These are phyloP conservation scores for Cystoderma amianthinum DNA, from an alignment of 768 basidiomycete genomes.

Conservation along the genomic window DNA sequence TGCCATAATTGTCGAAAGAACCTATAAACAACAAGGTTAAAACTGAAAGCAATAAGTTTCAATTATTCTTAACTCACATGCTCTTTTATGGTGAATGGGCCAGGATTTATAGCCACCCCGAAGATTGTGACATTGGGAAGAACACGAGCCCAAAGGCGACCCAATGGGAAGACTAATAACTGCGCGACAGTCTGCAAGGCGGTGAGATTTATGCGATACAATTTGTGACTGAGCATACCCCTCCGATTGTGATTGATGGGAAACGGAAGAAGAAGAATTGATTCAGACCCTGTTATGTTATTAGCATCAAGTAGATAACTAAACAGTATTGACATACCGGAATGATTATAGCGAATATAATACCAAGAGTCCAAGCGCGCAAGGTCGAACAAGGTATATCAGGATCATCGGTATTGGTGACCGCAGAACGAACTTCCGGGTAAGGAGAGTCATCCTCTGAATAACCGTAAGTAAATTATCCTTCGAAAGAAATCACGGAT, in stretches of 20 bases:
- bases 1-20: slow-evolving; percentile 46
- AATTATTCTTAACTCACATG: slow-evolving; percentile 45
- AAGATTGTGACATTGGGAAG: slow-evolving; percentile 49
- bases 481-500: slow-evolving; percentile 18
- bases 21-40: slow-evolving; percentile 19
- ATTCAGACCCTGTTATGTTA: slow-evolving; percentile 40
- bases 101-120: slow-evolving; percentile 51
- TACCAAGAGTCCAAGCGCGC: slow-evolving; percentile 67
- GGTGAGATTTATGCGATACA: too few relatives aligned
- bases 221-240: slow-evolving; percentile 29
- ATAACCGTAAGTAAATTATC: slow-evolving; percentile 4
- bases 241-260: slow-evolving; percentile 55
- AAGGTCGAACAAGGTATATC: slow-evolving; percentile 55
- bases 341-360: slow-evolving; percentile 60
- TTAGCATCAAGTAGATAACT: not conserved
- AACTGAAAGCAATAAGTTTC: slow-evolving; percentile 18
- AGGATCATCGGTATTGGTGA: too few relatives aligned
- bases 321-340: slow-evolving; percentile 23
- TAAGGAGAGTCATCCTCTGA: slow-evolving; percentile 64
- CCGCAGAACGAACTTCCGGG: too few relatives aligned
- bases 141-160: slow-evolving; percentile 48
- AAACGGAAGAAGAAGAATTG: slow-evolving; percentile 78
- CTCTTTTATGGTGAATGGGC: slow-evolving; percentile 72
- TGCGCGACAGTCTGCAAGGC: slow-evolving; percentile 54
- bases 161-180: slow-evolving; percentile 60